Conservation (phyloP, 208 protist genomes). For the Trypanosoma caninum region DNA sequence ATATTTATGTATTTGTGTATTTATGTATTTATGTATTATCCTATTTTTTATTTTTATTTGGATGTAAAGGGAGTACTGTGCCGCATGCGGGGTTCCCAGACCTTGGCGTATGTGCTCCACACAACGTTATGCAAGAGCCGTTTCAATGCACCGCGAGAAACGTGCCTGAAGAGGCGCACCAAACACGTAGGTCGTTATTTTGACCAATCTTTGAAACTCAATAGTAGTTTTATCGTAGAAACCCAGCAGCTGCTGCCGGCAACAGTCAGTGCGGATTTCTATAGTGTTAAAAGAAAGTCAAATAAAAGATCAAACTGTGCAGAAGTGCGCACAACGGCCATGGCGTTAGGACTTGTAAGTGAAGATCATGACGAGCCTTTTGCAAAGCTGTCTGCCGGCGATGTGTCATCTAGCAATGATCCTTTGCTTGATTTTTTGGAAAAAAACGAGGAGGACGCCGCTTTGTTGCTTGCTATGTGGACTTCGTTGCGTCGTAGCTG, state of each 20-base stretch:
- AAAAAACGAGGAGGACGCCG: conserved; percentile 64
- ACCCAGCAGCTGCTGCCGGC: not conserved
- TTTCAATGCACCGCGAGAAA: not conserved
- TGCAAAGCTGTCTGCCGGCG: not conserved
- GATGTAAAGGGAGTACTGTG: not conserved
- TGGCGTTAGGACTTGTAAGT: conserved; percentile 11
- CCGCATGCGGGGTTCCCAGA: conserved; percentile 6
- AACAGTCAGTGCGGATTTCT: too few species aligned
- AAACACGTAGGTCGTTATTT: conserved; percentile 43
- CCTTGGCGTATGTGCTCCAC: not conserved
- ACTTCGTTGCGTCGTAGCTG: conserved; percentile 74
- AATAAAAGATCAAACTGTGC: not conserved
- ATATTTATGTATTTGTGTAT: not conserved
- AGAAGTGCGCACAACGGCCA: conserved; percentile 4
- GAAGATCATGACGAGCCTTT: not conserved
- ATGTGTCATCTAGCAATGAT: conserved; percentile 12
- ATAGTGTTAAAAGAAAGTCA: not conserved
- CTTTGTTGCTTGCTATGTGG: conserved; percentile 77
- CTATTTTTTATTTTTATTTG: not conserved
- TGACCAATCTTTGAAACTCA: conserved; percentile 17
- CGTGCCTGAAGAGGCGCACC: conserved; percentile 26
- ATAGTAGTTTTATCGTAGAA: not conserved
- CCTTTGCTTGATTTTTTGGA: conserved; percentile 65
- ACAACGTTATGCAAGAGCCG: not conserved
- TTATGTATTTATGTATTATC: not conserved